phyloP scores from a whole-genome alignment of 2,329 filamentous ascomycete species.

The Penicillium sp. region DNA sequence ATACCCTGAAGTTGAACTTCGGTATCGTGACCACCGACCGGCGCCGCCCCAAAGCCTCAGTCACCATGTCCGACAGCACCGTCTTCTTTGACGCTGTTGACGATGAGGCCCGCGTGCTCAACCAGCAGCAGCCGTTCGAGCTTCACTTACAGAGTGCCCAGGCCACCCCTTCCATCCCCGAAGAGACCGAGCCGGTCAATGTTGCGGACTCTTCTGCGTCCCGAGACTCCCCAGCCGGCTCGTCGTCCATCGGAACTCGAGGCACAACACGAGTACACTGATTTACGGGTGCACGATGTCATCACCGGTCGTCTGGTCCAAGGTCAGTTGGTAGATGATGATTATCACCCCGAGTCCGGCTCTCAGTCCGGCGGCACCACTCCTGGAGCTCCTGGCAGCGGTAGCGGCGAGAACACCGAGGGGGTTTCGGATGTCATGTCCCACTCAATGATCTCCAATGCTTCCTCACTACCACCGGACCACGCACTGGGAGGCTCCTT shows the following conservation, averaged over 20 bases:
- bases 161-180: constrained; percentile 14
- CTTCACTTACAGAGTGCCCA: constrained; percentile 23
- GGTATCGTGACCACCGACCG: constrained; percentile 70
- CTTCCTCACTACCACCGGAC: constrained; percentile 65
- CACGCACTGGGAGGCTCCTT: constrained; percentile 76
- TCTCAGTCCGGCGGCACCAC: constrained; percentile 50
- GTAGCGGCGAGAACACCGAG: constrained; percentile 47
- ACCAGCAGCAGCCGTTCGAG: constrained; percentile 27
- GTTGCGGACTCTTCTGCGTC: constrained; percentile 30
- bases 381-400: constrained; percentile 42
- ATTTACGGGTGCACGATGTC: constrained; percentile 79
- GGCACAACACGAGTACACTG: constrained; percentile 58
- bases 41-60: constrained; percentile 47
- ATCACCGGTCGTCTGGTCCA: constrained; percentile 87
- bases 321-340: constrained; percentile 91
- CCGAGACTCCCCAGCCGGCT: constrained; percentile 36
- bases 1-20: constrained; percentile 95
- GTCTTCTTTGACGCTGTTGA: constrained; percentile 64
- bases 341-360: constrained; percentile 72
- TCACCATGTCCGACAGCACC: constrained; percentile 70
- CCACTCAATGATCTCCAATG: constrained; percentile 71
- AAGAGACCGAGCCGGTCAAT: constrained; percentile 22
- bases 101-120: constrained; percentile 31
- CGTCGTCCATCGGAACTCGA: constrained; percentile 44
- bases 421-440: constrained; percentile 76